phyloP scores from a whole-genome alignment of 495 filamentous ascomycete genomes.

The Aspergillus sclerotioniger region DNA sequence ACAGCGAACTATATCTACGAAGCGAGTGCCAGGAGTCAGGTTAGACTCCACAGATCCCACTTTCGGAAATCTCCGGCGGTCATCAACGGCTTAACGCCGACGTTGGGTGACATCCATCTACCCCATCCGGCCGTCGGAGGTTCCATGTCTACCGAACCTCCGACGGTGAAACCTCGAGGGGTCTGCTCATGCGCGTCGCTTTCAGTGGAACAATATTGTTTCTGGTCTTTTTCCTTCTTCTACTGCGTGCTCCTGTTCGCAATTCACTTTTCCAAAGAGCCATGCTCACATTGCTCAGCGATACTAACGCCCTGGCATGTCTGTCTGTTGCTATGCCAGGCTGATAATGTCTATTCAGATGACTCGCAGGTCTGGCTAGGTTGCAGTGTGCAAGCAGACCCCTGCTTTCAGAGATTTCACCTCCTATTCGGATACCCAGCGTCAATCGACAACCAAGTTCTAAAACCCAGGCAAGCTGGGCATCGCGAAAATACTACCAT shows the following conservation, averaged over 20 bases:
- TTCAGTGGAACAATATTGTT: too few species aligned
- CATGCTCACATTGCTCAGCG: neutral
- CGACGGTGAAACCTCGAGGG: neutral
- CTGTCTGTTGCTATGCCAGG: neutral
- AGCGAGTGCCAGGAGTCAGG: neutral
- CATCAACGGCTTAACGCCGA: neutral
- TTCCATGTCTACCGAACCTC: conserved; percentile 6
- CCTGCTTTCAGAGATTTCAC: neutral
- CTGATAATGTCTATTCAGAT: neutral
- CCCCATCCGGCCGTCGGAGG: conserved; percentile 1
- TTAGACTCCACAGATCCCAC: neutral
- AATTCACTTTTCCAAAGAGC: neutral
- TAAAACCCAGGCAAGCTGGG: conserved; percentile 35
- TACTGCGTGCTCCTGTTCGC: neutral
- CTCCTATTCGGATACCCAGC: neutral
- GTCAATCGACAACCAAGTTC: neutral
- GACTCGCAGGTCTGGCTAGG: neutral
- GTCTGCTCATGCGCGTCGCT: too few species aligned
- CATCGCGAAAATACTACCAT: conserved; percentile 35
- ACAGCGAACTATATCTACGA: neutral
- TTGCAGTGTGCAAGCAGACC: neutral
- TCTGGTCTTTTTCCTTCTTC: neutral
- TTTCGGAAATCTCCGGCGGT: neutral
- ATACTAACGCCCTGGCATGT: neutral
- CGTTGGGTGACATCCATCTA: neutral